These are phyloP conservation scores for Sonneratia caseolaris DNA, from an alignment of 345 rosid species.

Conservation along the genomic window DNA sequence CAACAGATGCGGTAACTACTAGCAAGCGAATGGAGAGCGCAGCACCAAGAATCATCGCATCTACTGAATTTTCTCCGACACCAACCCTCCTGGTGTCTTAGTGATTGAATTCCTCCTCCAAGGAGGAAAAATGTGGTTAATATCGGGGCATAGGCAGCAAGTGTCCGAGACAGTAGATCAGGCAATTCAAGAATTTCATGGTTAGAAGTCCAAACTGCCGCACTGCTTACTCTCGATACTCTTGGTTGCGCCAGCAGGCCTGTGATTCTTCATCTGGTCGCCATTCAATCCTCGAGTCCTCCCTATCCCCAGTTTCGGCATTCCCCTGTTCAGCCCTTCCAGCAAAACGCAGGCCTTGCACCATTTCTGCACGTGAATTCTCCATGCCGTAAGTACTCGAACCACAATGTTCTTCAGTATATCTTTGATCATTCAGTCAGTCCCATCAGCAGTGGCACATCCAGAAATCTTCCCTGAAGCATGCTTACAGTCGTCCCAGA, in stretches of 20 bases:
- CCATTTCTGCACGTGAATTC: constrained; percentile 52
- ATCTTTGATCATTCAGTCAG: not conserved
- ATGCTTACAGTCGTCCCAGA: not conserved
- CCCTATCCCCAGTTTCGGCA: constrained; percentile 84
- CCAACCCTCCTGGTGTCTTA: too few relatives aligned
- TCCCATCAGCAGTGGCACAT: not conserved
- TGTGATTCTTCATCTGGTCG: constrained; percentile 28
- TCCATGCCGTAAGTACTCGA: not conserved
- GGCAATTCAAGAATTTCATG: not conserved
- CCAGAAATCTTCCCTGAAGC: not conserved
- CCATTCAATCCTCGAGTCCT: constrained; percentile 35
- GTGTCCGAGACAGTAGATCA: not conserved
- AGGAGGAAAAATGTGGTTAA: not conserved
- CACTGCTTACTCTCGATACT: constrained; percentile 68
- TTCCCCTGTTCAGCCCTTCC: constrained; percentile 79
- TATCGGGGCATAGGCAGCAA: too few relatives aligned
- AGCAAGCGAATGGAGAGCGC: too few relatives aligned
- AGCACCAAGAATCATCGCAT: too few relatives aligned
- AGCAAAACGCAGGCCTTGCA: constrained; percentile 91
- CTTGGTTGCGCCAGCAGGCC: constrained; percentile 18
- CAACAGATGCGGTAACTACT: too few relatives aligned
- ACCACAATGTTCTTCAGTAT: not conserved
- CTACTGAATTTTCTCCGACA: too few relatives aligned
- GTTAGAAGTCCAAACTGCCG: constrained; percentile 66
- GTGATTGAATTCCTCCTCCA: not conserved